phyloP scores from a whole-genome alignment of 805 yeast species.

The Nakazawaea anatomiae region DNA sequence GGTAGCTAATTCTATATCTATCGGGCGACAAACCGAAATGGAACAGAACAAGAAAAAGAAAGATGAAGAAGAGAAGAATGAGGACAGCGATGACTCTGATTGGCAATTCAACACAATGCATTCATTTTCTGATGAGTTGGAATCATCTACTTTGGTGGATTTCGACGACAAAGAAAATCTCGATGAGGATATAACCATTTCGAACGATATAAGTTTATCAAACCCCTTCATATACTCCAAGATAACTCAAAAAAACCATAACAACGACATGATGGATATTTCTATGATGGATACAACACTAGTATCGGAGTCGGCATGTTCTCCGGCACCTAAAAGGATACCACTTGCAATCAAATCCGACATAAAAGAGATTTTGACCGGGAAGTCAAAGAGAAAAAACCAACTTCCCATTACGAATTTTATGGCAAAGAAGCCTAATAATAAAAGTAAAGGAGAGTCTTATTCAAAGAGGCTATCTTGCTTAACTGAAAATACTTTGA shows the following conservation, averaged over 20 bases:
- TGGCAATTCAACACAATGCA: constrained; percentile 12
- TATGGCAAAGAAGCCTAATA: background rate
- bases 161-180: background rate
- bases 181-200: constrained; percentile 11
- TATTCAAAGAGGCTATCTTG: background rate
- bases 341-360: background rate
- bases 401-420: background rate
- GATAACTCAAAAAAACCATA: constrained; percentile 2
- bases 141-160: background rate
- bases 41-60: no score
- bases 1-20: no score
- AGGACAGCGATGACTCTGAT: background rate
- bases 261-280: background rate
- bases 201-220: constrained; percentile 13
- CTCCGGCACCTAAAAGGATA: background rate
- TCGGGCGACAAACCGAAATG: no score
- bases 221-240: constrained; percentile 20
- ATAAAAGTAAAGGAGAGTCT: no score
- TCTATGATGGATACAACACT: background rate
- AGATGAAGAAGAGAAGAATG: background rate
- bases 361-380: background rate
- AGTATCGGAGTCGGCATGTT: background rate
- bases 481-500: background rate
- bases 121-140: constrained; percentile 6
- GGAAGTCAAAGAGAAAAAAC: background rate